Conservation (phyloP, 1,139 yeast species). For the Magnusiomyces paraingens region DNA sequence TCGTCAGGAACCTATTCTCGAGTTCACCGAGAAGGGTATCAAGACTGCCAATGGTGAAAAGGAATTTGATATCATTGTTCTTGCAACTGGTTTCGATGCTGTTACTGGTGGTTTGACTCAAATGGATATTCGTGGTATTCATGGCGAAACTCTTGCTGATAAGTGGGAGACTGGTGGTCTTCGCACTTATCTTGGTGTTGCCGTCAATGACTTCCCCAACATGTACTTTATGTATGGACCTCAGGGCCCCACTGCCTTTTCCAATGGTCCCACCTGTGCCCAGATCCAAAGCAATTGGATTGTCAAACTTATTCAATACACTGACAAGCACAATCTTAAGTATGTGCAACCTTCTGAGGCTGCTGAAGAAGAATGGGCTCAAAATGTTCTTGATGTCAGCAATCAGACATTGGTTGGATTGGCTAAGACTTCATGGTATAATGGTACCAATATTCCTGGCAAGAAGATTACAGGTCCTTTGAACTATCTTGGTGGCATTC, state of each 20-base stretch:
- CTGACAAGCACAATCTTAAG: slow-evolving; percentile 16
- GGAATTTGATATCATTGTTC: slow-evolving; percentile 26
- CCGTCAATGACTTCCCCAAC: slow-evolving; percentile 28
- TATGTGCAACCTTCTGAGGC: slow-evolving; percentile 19
- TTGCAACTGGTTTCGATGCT: slow-evolving; percentile 33
- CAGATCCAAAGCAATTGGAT: slow-evolving; percentile 26
- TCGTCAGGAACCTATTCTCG: slow-evolving; percentile 24
- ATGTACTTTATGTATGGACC: slow-evolving; percentile 32
- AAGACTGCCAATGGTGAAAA: slow-evolving; percentile 20
- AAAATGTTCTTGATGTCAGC: slow-evolving; percentile 12
- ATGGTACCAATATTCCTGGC: slow-evolving; percentile 17
- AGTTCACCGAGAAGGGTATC: slow-evolving; percentile 27
- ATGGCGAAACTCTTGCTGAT: slow-evolving; percentile 22
- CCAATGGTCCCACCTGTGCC: slow-evolving; percentile 29
- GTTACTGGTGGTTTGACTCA: slow-evolving; percentile 30
- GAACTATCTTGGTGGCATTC: slow-evolving; percentile 16
- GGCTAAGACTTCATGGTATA: slow-evolving; percentile 14
- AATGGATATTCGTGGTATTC: slow-evolving; percentile 23
- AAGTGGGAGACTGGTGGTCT: slow-evolving; percentile 27
- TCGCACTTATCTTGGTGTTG: slow-evolving; percentile 25
- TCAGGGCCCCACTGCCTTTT: slow-evolving; percentile 30
- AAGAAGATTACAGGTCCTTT: slow-evolving; percentile 14
- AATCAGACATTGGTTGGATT: slow-evolving; percentile 16
- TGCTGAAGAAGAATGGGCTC: slow-evolving; percentile 17
- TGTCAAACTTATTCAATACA: slow-evolving; percentile 18